Base-by-base conservation (phyloP, 345 rosid genomes). In the Rhodamnia rubescens region DNA sequence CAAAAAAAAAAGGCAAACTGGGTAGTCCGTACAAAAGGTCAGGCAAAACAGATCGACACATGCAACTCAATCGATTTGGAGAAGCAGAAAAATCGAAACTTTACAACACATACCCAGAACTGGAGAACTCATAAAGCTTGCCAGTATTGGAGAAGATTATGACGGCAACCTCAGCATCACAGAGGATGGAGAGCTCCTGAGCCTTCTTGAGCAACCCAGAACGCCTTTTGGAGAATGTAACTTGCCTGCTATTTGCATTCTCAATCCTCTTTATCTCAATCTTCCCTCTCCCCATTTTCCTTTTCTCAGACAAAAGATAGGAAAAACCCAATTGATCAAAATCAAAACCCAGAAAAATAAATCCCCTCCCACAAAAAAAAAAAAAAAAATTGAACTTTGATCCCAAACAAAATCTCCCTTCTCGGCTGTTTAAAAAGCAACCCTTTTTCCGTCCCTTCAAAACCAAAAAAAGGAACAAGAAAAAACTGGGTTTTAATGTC, bases 181-280 rank as follows among this genome's bases (percentile, higher is more conserved):
- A 95, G 22, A 96, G 95, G 88, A 95, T 91, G 84, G 99, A 91
- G 87, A 96, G 96, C 87, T 96, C 99, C 59, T 86, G 93, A 85
- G 99, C 96, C 85, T 96, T 94, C 89, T 96, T 96, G 9, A 96
- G 96, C 93, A 96, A 90, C 69, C 99, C 99, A 85, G 92, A 87
- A 88, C 98, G 94, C 85, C 99, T 92, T 90, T 96, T 96, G 29
- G 98, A 97, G 95, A 97, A 97, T 47, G 98, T 97, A 49, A 97
- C 98, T 91, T 97, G 98, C 86, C 99, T 95, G 90, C 95, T 97
- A 85, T 94, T 97, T 52, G 97, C 94, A 90, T 95, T 95, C 90
- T 96, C 99, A 78, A 96, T 96, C 91, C 92, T 96, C 91, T 92
- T 97, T 40, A 97, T 97, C 92, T 97, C 98, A 87, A 94, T 97